Percentiles rank a stretch among this genome's conserved stretches.
Evolutionary conservation across 306 rosid species (phyloP).

Genomic region (Glycine tomentella): DNA sequence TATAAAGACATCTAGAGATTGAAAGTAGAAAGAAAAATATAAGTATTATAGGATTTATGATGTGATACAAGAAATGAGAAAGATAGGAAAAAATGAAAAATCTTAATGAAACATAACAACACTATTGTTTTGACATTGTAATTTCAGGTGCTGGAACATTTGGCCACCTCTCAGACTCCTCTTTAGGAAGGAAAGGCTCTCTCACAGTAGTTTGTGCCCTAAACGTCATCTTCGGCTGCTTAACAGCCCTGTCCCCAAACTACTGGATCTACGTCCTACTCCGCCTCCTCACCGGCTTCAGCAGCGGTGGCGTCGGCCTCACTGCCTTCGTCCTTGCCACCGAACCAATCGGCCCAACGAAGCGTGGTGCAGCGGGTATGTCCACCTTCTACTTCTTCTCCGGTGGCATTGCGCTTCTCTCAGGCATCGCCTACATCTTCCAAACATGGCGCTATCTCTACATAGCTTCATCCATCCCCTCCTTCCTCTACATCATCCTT

Average conservation of each 20-base stretch:
- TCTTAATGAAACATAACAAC: too few relatives aligned
- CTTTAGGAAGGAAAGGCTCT: constrained; percentile 87
- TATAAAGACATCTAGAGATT: background rate
- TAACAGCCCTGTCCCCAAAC: constrained; percentile 73
- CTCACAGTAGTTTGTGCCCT: constrained; percentile 72
- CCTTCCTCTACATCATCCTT: constrained; percentile 62
- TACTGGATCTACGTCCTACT: constrained; percentile 65
- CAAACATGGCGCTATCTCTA: constrained; percentile 79
- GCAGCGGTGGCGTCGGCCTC: constrained; percentile 89
- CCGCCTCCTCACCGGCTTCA: constrained; percentile 87
- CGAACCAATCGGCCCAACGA: constrained; percentile 79
- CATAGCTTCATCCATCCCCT: constrained; percentile 75
- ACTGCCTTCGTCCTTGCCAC: constrained; percentile 84
- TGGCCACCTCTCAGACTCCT: constrained; percentile 90
- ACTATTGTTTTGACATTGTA: background rate
- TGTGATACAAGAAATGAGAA: too few relatives aligned
- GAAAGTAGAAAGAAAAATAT: too few relatives aligned
- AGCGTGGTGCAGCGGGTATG: constrained; percentile 80
- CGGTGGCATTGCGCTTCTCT: constrained; percentile 71
- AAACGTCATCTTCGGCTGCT: constrained; percentile 75
- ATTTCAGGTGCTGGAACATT: constrained; percentile 88
- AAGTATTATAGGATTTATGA: too few relatives aligned
- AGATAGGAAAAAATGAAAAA: too few relatives aligned
- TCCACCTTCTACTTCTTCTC: constrained; percentile 98
- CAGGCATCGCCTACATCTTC: constrained; percentile 70